Evolutionary conservation across 768 basidiomycete genomes (phyloP), one percentile per base, ranked within the genome.

Genomic region (Cyclocybe aegerita): DNA sequence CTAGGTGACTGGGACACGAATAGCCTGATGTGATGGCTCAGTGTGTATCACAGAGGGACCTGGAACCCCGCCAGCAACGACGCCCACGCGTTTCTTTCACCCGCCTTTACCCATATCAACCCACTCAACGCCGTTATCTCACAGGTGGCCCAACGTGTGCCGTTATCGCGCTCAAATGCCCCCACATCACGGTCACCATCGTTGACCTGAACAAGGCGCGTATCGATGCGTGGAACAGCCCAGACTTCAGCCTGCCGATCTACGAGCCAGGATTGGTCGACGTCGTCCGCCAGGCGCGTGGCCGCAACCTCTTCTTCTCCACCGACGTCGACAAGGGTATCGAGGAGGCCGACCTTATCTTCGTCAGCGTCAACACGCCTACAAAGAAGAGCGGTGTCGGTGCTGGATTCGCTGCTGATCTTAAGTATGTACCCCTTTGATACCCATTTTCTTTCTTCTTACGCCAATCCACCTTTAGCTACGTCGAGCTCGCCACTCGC

Each of bases 351-450:
- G 94, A 99, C 66, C 85, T 98, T 57, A 96, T 98, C 72, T 98
- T 98, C 67, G 96, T 98, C 65, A 91, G 88, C 50, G 96, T 98
- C 62, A 98, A 98, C 75, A 98, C 97, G 7, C 97, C 97, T 14
- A 99, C 97, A 48, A 99, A 99, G 81, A 98, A 97, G 81, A 82
- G 80, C 43, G 96, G 96, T 70, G 89, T 99, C 43, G 97, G 97
- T 62, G 95, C 95, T 54, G 97, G 97, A 50, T 97, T 90, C 71
- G 96, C 96, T 52, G 97, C 97, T 53, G 97, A 99, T 75, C 85
- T 99, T 65, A 97, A 97, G 96, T 98, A 60, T 60, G 88, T 75
- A 48, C 48, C 34, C 34, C 51, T 36, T 46, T 39, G 39, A 41
- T 60, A 49, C 54, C 43, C 48, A 54, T 46, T 31, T 53, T 44